These are phyloP conservation scores for Podila clonocystis DNA, from an alignment of 192 early-diverging fungal species.

Conservation along the genomic window DNA sequence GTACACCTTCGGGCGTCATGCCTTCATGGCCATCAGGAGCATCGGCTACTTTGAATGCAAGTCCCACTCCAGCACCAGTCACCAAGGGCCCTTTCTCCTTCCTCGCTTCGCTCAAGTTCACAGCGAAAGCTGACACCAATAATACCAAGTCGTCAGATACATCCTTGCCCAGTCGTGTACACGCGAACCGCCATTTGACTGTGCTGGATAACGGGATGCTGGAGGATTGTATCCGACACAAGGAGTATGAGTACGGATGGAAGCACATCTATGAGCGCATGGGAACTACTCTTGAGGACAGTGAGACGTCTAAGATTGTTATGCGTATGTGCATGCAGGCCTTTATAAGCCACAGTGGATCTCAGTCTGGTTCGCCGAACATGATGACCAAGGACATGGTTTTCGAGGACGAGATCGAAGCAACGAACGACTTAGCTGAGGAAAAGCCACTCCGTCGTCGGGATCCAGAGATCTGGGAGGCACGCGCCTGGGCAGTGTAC, in stretches of 20 bases:
- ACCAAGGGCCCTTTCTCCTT: slow-evolving; percentile 37
- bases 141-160: background rate
- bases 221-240: slow-evolving; percentile 40
- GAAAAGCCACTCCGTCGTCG: background rate
- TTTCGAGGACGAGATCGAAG: slow-evolving; percentile 7
- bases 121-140: slow-evolving; percentile 6
- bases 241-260: slow-evolving; percentile 47
- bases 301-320: slow-evolving; percentile 32
- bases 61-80: background rate
- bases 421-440: background rate
- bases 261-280: slow-evolving; percentile 40
- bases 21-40: slow-evolving; percentile 41
- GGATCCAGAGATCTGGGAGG: slow-evolving; percentile 40
- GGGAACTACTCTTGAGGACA: slow-evolving; percentile 36
- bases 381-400: slow-evolving; percentile 4
- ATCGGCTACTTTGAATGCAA: slow-evolving; percentile 7
- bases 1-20: slow-evolving; percentile 12
- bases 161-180: slow-evolving; percentile 33
- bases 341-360: slow-evolving; percentile 24
- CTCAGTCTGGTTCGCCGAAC: slow-evolving; percentile 13
- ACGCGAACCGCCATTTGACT: slow-evolving; percentile 32
- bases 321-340: slow-evolving; percentile 45
- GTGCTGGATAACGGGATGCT: slow-evolving; percentile 44
- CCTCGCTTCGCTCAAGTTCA: slow-evolving; percentile 36
- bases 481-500: slow-evolving; percentile 43